phyloP scores from a whole-genome alignment of 2,329 filamentous ascomycete species.

The Calonectria crousiana region DNA sequence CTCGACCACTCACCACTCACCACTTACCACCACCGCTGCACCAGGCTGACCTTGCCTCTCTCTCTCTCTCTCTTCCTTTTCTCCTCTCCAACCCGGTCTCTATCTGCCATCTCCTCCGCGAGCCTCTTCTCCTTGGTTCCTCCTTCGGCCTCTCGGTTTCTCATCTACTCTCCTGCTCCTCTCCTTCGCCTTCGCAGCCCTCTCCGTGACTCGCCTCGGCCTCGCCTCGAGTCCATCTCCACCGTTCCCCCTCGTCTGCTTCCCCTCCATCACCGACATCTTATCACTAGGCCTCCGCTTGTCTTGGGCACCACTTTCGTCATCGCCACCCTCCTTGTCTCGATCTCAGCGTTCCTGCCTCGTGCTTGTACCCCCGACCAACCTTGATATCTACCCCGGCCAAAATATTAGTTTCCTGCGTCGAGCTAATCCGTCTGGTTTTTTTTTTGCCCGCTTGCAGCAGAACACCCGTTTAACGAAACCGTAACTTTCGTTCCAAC shows the following conservation, averaged over 20 bases:
- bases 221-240: slow-evolving; percentile 15
- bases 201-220: slow-evolving; percentile 33
- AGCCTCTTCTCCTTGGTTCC: slow-evolving; percentile 27
- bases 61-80: slow-evolving; percentile 23
- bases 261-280: slow-evolving; percentile 41
- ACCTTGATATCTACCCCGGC: slow-evolving; percentile 16
- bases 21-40: slow-evolving; percentile 30
- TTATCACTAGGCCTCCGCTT: slow-evolving; percentile 37
- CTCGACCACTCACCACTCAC: slow-evolving; percentile 28
- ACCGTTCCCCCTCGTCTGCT: slow-evolving; percentile 4
- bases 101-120: slow-evolving; percentile 37
- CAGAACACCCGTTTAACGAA: slow-evolving; percentile 34
- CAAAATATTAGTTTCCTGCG: slow-evolving; percentile 28
- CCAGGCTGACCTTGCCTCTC: slow-evolving; percentile 40
- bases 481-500: slow-evolving; percentile 26
- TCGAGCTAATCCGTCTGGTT: slow-evolving; percentile 39
- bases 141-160: slow-evolving; percentile 17
- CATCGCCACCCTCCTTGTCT: slow-evolving; percentile 35
- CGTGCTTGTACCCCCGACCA: slow-evolving; percentile 24
- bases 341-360: slow-evolving; percentile 19
- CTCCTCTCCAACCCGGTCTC: not conserved
- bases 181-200: slow-evolving; percentile 9
- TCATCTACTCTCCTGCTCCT: slow-evolving; percentile 33
- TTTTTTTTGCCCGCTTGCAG: slow-evolving; percentile 36
- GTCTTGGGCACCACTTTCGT: slow-evolving; percentile 39